phyloP scores from a whole-genome alignment of 768 basidiomycete genomes.

The Calocera viscosa region DNA sequence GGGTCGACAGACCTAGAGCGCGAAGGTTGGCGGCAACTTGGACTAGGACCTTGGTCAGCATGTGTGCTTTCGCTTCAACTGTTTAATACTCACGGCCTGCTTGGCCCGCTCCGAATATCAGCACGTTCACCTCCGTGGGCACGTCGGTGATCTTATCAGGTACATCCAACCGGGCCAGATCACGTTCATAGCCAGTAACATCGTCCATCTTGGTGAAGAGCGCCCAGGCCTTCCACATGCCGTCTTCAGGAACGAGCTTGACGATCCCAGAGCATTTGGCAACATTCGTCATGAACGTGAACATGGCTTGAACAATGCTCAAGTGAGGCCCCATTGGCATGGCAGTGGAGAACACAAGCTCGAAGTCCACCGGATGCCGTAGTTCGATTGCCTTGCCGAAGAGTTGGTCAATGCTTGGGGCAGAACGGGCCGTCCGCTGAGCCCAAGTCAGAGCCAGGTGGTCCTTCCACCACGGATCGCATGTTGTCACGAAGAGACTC shows the following conservation, averaged over 20 bases:
- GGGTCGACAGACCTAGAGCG: slow-evolving; percentile 38
- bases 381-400: slow-evolving; percentile 22
- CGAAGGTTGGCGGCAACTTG: slow-evolving; percentile 52
- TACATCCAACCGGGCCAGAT: not conserved
- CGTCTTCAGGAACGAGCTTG: slow-evolving; percentile 42
- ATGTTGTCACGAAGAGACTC: not conserved
- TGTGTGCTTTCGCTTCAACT: not conserved
- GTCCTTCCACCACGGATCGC: slow-evolving; percentile 43
- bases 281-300: slow-evolving; percentile 39
- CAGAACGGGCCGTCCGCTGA: slow-evolving; percentile 35
- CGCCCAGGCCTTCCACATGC: slow-evolving; percentile 47
- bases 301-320: slow-evolving; percentile 44
- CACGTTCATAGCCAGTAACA: slow-evolving; percentile 32
- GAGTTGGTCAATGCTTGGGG: slow-evolving; percentile 35
- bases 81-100: slow-evolving; percentile 31
- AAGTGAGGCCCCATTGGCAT: slow-evolving; percentile 22
- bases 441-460: slow-evolving; percentile 52
- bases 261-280: slow-evolving; percentile 43
- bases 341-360: slow-evolving; percentile 4
- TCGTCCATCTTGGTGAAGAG: slow-evolving; percentile 48
- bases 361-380: slow-evolving; percentile 11
- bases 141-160: not conserved
- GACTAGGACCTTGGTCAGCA: slow-evolving; percentile 17
- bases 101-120: slow-evolving; percentile 56
- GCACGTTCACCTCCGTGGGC: slow-evolving; percentile 27